These are phyloP conservation scores for Alliaria petiolata DNA, from an alignment of 345 rosid genomes.

Conservation along the genomic window DNA sequence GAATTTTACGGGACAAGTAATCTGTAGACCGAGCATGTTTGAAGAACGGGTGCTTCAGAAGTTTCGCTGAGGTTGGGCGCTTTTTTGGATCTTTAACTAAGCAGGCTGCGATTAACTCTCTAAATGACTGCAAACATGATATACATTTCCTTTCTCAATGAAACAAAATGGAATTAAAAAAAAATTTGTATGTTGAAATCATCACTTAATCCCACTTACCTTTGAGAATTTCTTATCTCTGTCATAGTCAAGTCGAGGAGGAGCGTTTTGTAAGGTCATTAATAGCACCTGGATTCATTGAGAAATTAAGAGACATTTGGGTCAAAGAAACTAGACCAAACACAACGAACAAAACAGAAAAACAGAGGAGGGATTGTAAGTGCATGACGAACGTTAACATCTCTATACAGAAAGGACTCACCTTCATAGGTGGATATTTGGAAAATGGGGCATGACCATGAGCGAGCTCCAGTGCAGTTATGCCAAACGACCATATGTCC, in stretches of 20 bases:
- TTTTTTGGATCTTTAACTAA: slow-evolving; percentile 91
- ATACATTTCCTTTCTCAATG: not conserved
- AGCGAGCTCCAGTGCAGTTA: slow-evolving; percentile 88
- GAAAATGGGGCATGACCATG: slow-evolving; percentile 96
- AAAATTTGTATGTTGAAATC: not conserved
- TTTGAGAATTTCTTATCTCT: slow-evolving; percentile 82
- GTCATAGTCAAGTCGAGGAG: slow-evolving; percentile 88
- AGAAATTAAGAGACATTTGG: slow-evolving; percentile 1
- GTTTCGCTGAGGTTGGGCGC: slow-evolving; percentile 76
- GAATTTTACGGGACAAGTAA: slow-evolving; percentile 53
- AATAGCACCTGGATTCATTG: slow-evolving; percentile 51
- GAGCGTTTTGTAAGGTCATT: slow-evolving; percentile 91
- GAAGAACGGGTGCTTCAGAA: slow-evolving; percentile 74
- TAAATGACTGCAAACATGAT: slow-evolving; percentile 55
- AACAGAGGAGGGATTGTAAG: too few relatives aligned
- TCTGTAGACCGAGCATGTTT: slow-evolving; percentile 65
- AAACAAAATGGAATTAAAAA: slow-evolving; percentile 13
- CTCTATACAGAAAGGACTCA: slow-evolving; percentile 13
- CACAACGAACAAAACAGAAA: too few relatives aligned
- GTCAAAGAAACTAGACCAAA: not conserved
- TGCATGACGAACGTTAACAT: too few relatives aligned
- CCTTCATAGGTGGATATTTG: slow-evolving; percentile 89
- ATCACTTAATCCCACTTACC: too few relatives aligned
- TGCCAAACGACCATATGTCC: slow-evolving; percentile 90
- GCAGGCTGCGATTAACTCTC: slow-evolving; percentile 78